These are phyloP conservation scores for Tephrocybe sp. DNA, from an alignment of 768 basidiomycete genomes.

Conservation along the genomic window DNA sequence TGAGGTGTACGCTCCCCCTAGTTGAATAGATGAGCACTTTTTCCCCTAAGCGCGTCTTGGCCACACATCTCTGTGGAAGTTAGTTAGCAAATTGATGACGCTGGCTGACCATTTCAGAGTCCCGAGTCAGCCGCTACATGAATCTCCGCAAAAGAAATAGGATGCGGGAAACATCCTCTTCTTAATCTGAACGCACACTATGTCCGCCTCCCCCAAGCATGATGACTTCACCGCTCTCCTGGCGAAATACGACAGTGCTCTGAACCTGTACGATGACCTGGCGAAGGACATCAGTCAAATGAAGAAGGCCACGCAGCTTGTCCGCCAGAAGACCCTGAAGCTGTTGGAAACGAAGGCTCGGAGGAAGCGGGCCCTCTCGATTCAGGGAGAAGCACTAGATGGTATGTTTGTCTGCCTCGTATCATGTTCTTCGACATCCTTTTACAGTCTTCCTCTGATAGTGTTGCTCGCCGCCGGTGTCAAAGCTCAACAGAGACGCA, in stretches of 20 bases:
- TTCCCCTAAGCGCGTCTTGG: too few species aligned
- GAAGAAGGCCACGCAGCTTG: slow-evolving; percentile 5
- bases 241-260: slow-evolving; percentile 9
- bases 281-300: slow-evolving; percentile 8
- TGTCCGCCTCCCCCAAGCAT: not conserved
- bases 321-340: slow-evolving; percentile 11
- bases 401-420: not conserved
- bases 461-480: slow-evolving; percentile 13
- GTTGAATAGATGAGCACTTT: not conserved
- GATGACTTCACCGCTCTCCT: not conserved
- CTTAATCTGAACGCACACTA: not conserved
- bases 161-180: not conserved
- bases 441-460: not conserved
- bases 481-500: slow-evolving; percentile 15
- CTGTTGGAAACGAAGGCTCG: slow-evolving; percentile 7
- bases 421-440: not conserved
- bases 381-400: slow-evolving; percentile 4
- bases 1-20: slow-evolving; percentile 30
- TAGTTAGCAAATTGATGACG: too few species aligned
- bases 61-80: too few species aligned
- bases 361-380: slow-evolving; percentile 4
- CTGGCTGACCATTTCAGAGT: too few species aligned
- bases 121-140: not conserved
- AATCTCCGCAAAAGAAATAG: not conserved
- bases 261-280: slow-evolving; percentile 9